Evolutionary conservation across 768 basidiomycete genomes (phyloP), one percentile per base, ranked within the genome.

Genomic region (Leccinum truebloodii): DNA sequence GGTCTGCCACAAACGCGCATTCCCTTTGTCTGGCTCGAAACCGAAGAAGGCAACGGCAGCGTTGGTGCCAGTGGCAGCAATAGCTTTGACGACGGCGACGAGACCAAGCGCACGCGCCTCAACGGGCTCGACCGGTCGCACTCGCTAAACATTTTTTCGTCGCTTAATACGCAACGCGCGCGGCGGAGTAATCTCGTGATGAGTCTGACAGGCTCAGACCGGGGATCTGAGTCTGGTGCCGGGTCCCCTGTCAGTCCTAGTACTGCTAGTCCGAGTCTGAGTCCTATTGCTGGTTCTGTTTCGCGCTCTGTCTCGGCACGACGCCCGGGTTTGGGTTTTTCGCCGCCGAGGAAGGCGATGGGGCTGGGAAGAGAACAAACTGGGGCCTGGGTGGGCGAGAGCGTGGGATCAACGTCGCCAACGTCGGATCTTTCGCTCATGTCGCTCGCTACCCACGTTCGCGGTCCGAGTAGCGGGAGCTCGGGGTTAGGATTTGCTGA

Each of bases 1-100:
- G 58, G 65, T 18, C 67, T 67, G 39, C 59, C 63, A 1, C 58
- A 14, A 3, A 66, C 71, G 0, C 56, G 32, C 1, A 77, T 84
- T 18, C 82, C 84, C 1, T 81, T 82, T 2, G 78, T 82, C 64
- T 84, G 83, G 84, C 72, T 79, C 57, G 75, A 80, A 60, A 72
- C 73, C 0, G 50, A 51, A 3, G 82, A 83, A 6, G 41, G 12
- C 24, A 26, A 3, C 3, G 24, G 24, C 3, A 26, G 24, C 24
- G 24, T 3, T 3, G 7, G 41, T 13, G 35, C 35, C 16, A 6
- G 16, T 39, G 37, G 5, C 16, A 16, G 37, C 37, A 39, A 39
- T 14, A 2, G 14, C 16, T 16, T 3, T 10, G 6, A 22, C 3
- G 20, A 20, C 26, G 74, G 73, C 14, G 60, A 52, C 3, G 46